phyloP scores from a whole-genome alignment of 208 protist genomes.

The Trypanosoma scelopori region DNA sequence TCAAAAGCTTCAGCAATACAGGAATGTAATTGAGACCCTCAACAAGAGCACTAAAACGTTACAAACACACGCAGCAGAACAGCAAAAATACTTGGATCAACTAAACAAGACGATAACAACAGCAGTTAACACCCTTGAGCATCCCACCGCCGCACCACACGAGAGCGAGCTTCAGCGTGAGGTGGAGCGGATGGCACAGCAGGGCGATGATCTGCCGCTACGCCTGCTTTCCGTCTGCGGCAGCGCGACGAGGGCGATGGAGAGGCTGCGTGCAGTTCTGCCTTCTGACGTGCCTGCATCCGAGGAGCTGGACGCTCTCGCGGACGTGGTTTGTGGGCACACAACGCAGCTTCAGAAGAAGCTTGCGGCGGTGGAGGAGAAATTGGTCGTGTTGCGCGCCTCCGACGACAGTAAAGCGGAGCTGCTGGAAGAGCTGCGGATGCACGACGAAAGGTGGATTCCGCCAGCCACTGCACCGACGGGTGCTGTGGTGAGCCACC shows the following conservation, averaged over 20 bases:
- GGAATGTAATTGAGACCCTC: constrained; percentile 19
- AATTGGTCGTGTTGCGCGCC: background rate
- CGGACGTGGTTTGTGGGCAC: constrained; percentile 5
- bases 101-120: background rate
- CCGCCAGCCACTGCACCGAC: background rate
- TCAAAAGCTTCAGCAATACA: constrained; percentile 12
- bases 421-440: background rate
- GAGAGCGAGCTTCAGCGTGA: background rate
- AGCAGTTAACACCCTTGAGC: constrained; percentile 7
- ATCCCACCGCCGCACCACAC: too few relatives aligned
- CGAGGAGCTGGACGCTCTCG: background rate
- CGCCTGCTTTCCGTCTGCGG: constrained; percentile 3
- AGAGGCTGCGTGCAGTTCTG: constrained; percentile 9
- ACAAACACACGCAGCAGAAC: background rate
- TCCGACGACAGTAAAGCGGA: background rate
- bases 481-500: constrained; percentile 4
- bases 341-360: background rate
- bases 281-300: background rate
- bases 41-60: constrained; percentile 9
- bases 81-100: constrained; percentile 1
- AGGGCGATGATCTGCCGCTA: background rate
- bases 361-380: background rate
- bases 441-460: constrained; percentile 33
- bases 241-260: background rate
- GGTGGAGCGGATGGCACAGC: background rate